A percentile compares a stretch with the other conserved stretches of the same genome.
Evolutionary conservation across 2,329 filamentous ascomycete species (phyloP).

Genomic region (Fonsecaea nubica): DNA sequence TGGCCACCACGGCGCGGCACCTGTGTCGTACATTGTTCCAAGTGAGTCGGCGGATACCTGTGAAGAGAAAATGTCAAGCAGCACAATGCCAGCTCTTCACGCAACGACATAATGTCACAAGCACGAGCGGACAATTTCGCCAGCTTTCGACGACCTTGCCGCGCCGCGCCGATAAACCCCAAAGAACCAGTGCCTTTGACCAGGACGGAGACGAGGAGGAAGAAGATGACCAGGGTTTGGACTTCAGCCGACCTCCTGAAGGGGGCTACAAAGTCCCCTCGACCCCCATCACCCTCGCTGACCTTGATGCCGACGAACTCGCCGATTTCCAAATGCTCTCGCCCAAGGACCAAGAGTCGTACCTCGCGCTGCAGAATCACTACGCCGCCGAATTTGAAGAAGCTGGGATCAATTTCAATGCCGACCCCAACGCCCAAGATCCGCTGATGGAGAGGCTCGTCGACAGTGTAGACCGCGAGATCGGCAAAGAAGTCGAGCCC

Average conservation of each 20-base stretch:
- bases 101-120: conserved; percentile 12
- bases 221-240: conserved; percentile 17
- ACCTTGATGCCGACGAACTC: conserved; percentile 37
- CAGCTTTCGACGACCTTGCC: conserved; percentile 31
- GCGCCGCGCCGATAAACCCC: conserved; percentile 25
- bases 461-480: conserved; percentile 43
- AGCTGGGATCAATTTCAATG: conserved; percentile 20
- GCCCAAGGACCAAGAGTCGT: conserved; percentile 30
- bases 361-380: conserved; percentile 37
- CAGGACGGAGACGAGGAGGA: conserved; percentile 3
- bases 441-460: conserved; percentile 43
- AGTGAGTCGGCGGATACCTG: conserved; percentile 30
- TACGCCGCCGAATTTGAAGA: conserved; percentile 35
- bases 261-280: conserved; percentile 31
- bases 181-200: conserved; percentile 1
- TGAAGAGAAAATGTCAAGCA: conserved; percentile 35
- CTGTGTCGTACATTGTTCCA: conserved; percentile 37
- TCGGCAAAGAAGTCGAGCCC: conserved; percentile 40
- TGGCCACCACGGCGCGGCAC: conserved; percentile 40
- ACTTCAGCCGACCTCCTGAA: conserved; percentile 20
- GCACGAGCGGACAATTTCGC: conserved; percentile 27
- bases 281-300: conserved; percentile 29
- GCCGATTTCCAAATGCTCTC: conserved; percentile 39
- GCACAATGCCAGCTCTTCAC: conserved; percentile 14
- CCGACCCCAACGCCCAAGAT: conserved; percentile 9